These are phyloP conservation scores for Dactylellina sp. DNA, from an alignment of 2,329 filamentous ascomycete genomes.

Conservation along the genomic window DNA sequence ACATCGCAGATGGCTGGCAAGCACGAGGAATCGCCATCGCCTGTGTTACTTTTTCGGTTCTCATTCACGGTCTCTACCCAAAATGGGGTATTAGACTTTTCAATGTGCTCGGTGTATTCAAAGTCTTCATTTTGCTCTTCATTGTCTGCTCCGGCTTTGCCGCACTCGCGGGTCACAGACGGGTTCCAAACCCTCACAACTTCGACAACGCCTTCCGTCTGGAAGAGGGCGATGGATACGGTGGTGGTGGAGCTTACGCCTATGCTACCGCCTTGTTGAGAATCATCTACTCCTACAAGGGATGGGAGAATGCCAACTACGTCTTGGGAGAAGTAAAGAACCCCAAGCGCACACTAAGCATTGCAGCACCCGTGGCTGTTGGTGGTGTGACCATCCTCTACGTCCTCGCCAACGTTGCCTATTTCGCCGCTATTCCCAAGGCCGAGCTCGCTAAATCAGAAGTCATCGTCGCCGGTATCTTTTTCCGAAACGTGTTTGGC, in stretches of 20 bases:
- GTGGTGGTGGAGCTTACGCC: slow-evolving; percentile 68
- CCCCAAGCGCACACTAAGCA: slow-evolving; percentile 68
- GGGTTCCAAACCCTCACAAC: slow-evolving; percentile 69
- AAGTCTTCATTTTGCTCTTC: slow-evolving; percentile 71
- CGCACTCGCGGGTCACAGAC: slow-evolving; percentile 68
- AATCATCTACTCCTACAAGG: slow-evolving; percentile 73
- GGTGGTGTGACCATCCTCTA: slow-evolving; percentile 72
- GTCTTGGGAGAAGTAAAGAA: slow-evolving; percentile 71
- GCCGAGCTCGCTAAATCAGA: slow-evolving; percentile 70
- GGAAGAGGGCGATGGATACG: slow-evolving; percentile 64
- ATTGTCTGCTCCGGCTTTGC: slow-evolving; percentile 73
- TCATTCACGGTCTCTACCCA: slow-evolving; percentile 68
- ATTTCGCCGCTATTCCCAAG: slow-evolving; percentile 74
- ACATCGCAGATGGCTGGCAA: slow-evolving; percentile 68
- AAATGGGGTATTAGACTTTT: slow-evolving; percentile 72
- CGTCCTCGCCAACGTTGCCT: slow-evolving; percentile 74
- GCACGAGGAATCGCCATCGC: slow-evolving; percentile 71
- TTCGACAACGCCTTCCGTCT: slow-evolving; percentile 70
- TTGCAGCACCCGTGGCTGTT: slow-evolving; percentile 72
- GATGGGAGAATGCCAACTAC: slow-evolving; percentile 75
- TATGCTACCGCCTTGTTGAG: slow-evolving; percentile 72
- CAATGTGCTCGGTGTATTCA: slow-evolving; percentile 72
- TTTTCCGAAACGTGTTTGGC: slow-evolving; percentile 74
- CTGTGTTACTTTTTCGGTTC: slow-evolving; percentile 69
- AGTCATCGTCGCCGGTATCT: slow-evolving; percentile 72